Base-by-base conservation (phyloP, 345 rosid species). In the Hibiscus mutabilis region DNA sequence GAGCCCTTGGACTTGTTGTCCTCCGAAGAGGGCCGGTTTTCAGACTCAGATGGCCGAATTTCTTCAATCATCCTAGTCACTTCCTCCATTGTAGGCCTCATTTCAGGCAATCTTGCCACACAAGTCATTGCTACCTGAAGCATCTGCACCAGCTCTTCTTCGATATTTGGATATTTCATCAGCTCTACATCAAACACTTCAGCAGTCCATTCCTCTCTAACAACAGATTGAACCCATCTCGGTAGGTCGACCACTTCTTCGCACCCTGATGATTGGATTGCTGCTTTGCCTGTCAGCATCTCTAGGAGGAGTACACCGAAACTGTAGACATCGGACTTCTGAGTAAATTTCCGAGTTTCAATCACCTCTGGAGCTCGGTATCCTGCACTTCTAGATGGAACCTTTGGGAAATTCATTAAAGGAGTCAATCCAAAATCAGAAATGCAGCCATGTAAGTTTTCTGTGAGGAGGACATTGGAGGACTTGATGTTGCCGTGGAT, bases 91-190 rank as follows among this genome's bases (percentile, higher is more conserved):
- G 87, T 63, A 49, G 97, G 98, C 62, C 98, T 90, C 37, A 65
- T 64, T 40, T 94, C 98, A 0, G 98, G 91, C 76, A 77, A 77
- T 68, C 67, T 77, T 6, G 84, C 85, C 31, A 90, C 93, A 33
- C 97, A 94, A 1, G 91, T 84, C 96, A 94, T 84, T 63, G 97
- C 97, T 78, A 90, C 78, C 78, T 94, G 96, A 65, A 94, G 90
- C 96, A 88, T 90, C 84, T 88, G 90, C 74, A 94, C 95, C 89
- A 94, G 82, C 84, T 91, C 98, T 76, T 91, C 98, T 72, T 94
- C 52, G 6, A 82, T 77, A 60, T 85, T 85, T 79, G 79, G 88
- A 68, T 66, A 82, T 78, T 77, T 87, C 80, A 89, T 57, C 4
- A 91, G 90, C 84, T 89, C 96, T 0, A 86, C 89, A 76, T 91